Evolutionary conservation across 192 early-diverging fungal species (phyloP), one percentile per base, ranked within the genome.

Genomic region (Coemansia sp.): DNA sequence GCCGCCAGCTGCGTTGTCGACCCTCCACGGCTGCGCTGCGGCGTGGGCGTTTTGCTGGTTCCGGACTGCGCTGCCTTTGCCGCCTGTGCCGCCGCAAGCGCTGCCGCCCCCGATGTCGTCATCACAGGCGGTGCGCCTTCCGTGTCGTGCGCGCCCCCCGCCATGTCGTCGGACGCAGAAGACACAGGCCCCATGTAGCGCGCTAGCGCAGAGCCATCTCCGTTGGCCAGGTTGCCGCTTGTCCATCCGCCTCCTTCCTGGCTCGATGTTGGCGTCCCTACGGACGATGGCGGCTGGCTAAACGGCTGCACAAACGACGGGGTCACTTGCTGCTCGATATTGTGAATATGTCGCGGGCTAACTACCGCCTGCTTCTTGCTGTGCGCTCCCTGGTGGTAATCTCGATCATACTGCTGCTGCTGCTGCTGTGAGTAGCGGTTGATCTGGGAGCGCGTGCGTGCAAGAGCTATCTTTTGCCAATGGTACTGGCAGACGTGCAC

Each of bases 401-500:
- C n/a, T n/a, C n/a, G n/a, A n/a, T n/a, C n/a, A n/a, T n/a, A n/a
- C 38, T 66, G 55, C 64, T 59, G 53, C 4, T 51, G 21, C 24
- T 62, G 41, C 41, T 58, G 62, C 24, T 60, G 60, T n/a, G 36
- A 24, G 52, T 34, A 62, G 62, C 59, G 12, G 51, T 53, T 38
- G 26, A 65, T 24, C 61, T 82, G 74, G 8, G 71, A 45, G 30
- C 79, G 70, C 2, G 68, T 76, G 49, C 79, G 68, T 4, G 79
- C 71, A 46, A 82, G 49, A 6, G 79, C 79, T 58, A 82, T 76
- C 64, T 82, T 82, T 24, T 82, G 79, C 81, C 75, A 83, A 34
- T 83, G 81, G 72, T 83, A 83, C 64, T 77, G 75, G 58, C 81
- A 83, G 33, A 83, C 70, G 24, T 83, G 81, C 35, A 83, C 76